Conservation (phyloP, 352 stramenopile species). For the Globisporangium viniferum region DNA sequence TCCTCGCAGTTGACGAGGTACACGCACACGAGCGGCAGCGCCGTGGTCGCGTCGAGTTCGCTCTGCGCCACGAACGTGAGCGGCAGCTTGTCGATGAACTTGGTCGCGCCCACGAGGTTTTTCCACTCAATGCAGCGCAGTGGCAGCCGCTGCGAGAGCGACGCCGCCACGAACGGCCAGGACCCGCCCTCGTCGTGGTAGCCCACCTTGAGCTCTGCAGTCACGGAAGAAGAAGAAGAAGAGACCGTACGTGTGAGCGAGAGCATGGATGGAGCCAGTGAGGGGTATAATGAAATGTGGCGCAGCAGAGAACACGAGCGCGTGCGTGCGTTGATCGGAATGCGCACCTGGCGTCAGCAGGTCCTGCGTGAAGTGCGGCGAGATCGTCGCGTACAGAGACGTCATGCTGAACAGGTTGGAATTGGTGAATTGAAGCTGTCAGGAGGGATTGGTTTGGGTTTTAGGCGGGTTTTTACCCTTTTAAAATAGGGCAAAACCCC, state of each 20-base stretch:
- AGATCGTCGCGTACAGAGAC: constrained; percentile 67
- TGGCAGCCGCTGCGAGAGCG: constrained; percentile 57
- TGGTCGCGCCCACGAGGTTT: constrained; percentile 66
- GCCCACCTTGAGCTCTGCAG: constrained; percentile 53
- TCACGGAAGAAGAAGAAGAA: neutral
- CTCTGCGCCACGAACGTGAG: constrained; percentile 41
- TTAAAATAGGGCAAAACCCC: too few species aligned
- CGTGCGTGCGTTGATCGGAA: neutral
- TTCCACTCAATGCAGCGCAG: constrained; percentile 78
- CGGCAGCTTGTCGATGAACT: constrained; percentile 29
- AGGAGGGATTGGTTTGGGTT: too few species aligned
- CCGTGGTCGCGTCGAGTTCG: constrained; percentile 14
- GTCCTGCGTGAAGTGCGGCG: constrained; percentile 69
- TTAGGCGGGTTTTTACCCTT: too few species aligned
- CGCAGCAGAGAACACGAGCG: neutral
- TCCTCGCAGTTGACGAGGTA: constrained; percentile 87
- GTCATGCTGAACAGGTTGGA: constrained; percentile 26
- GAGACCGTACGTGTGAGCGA: neutral
- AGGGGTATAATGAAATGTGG: neutral
- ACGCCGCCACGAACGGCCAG: constrained; percentile 77
- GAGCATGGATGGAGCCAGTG: neutral
- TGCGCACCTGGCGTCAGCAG: constrained; percentile 42
- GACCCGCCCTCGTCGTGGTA: constrained; percentile 71
- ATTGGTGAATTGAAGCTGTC: neutral
- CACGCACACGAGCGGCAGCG: constrained; percentile 51